Base-by-base conservation (phyloP, 371 early-diverging fungal species). In the Mortierella polycephala region DNA sequence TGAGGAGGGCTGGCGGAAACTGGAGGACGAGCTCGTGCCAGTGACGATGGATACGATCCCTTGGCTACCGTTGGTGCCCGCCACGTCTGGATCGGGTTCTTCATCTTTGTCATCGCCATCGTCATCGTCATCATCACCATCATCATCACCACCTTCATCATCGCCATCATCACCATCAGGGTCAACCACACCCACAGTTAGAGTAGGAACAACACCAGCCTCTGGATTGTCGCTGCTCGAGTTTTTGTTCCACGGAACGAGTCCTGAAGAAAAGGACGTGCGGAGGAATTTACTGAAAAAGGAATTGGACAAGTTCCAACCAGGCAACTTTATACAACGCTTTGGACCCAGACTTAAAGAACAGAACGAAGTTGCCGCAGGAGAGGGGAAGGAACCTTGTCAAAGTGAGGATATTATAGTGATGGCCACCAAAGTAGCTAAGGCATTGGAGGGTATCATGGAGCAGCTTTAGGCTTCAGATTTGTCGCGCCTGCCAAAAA, bases 221-320 rank as follows among this genome's bases (percentile, higher is more conserved):
- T 10, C 60, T 18, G 44, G 39, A 20, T 10, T 75, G 14, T 62
- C 65, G 47, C 61, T 75, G 49, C 64, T 61, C 46, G 75, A 75
- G 8, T 75, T 75, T 18, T 57, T 75, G 49, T 75, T 75, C 69
- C 57, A 57, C 56, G 75, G 75, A 2, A 69, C 62, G 2, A 56
- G 61, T 14, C 39, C 61, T 9, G 66, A 64, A 16, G 52, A 75
- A 13, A 12, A 11, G 12, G 69, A 69, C 41, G 54, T 62, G 14
- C 41, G 75, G 53, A 69, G 57, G 30, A 69, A 69, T 41, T 10
- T 69, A 23, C 42, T 74, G 41, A 60, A 69, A 53, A 64, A 69
- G 12, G 75, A 74, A 14, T 69, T 69, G 42, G 69, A 69, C 23
- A 69, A 56, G 30, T 74, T 74, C 39, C 75, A 74, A 65, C 75